Percentiles rank a stretch among this genome's conserved stretches.
phyloP scores from a whole-genome alignment of 371 early-diverging fungal species.

The Lichtheimia corymbifera region DNA sequence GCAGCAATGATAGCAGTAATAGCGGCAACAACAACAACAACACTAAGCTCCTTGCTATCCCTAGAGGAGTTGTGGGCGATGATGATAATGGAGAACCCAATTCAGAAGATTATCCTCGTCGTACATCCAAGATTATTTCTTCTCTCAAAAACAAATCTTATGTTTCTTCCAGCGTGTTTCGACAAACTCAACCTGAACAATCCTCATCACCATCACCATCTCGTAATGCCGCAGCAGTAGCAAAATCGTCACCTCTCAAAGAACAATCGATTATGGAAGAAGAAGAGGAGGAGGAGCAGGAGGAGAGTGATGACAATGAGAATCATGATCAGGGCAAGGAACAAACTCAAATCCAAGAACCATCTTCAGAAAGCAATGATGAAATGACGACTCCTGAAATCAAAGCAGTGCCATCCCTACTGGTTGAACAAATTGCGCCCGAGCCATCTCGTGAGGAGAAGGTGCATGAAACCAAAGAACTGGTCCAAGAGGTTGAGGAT shows the following conservation, averaged over 20 bases:
- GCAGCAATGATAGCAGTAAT: not conserved
- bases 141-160: constrained; percentile 20
- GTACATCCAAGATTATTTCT: constrained; percentile 19
- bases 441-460: not conserved
- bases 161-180: constrained; percentile 23
- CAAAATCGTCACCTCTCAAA: not conserved
- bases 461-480: not conserved
- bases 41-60: too few species aligned
- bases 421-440: too few species aligned
- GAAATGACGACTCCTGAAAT: too few species aligned
- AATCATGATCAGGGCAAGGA: constrained; percentile 1
- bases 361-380: too few species aligned
- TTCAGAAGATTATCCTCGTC: not conserved
- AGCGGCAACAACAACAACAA: not conserved
- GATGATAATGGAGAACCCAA: not conserved
- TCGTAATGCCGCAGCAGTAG: not conserved
- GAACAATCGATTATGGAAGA: not conserved
- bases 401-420: too few species aligned
- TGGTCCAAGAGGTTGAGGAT: too few species aligned
- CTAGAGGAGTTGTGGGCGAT: not conserved
- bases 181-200: constrained; percentile 8
- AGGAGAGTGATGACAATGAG: not conserved
- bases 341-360: not conserved
- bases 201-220: constrained; percentile 9
- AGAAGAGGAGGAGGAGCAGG: not conserved